Percentiles rank a stretch among this genome's conserved stretches.
Conservation (phyloP, 2,329 filamentous ascomycete genomes). For the Colletotrichum acutatum region DNA sequence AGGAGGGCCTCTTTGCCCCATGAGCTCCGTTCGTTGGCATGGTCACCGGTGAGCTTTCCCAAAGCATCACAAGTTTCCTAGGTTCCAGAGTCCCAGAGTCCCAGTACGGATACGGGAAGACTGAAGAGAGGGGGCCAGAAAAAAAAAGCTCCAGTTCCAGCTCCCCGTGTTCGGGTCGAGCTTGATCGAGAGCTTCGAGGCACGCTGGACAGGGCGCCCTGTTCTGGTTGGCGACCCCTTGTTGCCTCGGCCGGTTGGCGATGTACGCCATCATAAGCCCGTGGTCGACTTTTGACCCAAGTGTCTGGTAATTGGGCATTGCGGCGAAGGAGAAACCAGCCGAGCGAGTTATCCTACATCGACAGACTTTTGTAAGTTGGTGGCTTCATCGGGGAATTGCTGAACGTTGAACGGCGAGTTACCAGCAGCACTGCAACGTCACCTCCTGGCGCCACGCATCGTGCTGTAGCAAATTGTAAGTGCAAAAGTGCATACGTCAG, state of each 20-base stretch:
- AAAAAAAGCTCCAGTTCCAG: constrained; percentile 16
- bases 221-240: constrained; percentile 5
- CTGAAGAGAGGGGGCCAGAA: constrained; percentile 3
- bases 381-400: background rate
- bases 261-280: background rate
- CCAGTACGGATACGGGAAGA: background rate
- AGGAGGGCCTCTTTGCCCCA: constrained; percentile 6
- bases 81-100: constrained; percentile 12
- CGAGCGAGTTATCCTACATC: constrained; percentile 1
- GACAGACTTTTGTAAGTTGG: constrained; percentile 3
- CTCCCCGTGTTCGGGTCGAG: constrained; percentile 22
- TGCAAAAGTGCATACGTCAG: background rate
- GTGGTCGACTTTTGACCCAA: background rate
- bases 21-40: constrained; percentile 28
- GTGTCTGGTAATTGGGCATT: constrained; percentile 2
- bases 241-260: constrained; percentile 12
- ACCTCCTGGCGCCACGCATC: background rate
- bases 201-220: constrained; percentile 4
- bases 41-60: constrained; percentile 32
- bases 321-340: background rate
- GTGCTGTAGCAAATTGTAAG: background rate
- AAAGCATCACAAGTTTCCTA: constrained; percentile 16
- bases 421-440: background rate
- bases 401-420: constrained; percentile 2
- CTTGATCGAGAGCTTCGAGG: constrained; percentile 15